A percentile compares a stretch with the other conserved stretches of the same genome.
Conservation (phyloP, 2,329 filamentous ascomycete species). For the Verticillium longisporum region DNA sequence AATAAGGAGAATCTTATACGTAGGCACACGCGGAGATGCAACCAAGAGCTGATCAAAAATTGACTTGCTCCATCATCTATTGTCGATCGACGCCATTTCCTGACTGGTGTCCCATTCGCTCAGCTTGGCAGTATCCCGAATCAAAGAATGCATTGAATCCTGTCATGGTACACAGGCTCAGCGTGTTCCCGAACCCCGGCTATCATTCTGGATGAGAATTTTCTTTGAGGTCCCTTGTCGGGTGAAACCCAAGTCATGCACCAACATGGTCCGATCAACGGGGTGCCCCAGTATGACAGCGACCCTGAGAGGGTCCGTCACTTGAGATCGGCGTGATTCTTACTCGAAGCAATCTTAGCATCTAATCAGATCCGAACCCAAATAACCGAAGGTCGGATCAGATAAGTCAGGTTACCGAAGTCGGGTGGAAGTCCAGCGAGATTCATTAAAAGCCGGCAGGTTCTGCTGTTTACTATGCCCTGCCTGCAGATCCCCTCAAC, state of each 20-base stretch:
- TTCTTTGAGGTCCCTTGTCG: too few species aligned
- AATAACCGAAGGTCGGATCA: neutral
- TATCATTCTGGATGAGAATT: too few species aligned
- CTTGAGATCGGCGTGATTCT: neutral
- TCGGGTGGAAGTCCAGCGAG: neutral
- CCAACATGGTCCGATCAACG: neutral
- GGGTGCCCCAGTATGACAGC: neutral
- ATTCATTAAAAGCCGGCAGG: neutral
- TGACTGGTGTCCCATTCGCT: neutral
- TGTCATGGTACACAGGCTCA: too few species aligned
- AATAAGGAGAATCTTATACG: neutral
- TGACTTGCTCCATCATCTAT: too few species aligned
- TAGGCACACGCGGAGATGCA: neutral
- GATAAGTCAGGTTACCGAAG: neutral
- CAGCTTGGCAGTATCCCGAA: neutral
- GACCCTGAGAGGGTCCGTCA: neutral
- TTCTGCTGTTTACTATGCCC: neutral
- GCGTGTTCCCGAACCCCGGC: too few species aligned
- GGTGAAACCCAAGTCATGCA: neutral
- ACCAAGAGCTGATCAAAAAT: neutral
- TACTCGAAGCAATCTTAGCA: neutral
- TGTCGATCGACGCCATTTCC: neutral
- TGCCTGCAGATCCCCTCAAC: neutral
- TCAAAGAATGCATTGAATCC: too few species aligned
- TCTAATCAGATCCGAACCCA: neutral